phyloP scores from a whole-genome alignment of 305 asterid genomes.

The Solanum hybrid region DNA sequence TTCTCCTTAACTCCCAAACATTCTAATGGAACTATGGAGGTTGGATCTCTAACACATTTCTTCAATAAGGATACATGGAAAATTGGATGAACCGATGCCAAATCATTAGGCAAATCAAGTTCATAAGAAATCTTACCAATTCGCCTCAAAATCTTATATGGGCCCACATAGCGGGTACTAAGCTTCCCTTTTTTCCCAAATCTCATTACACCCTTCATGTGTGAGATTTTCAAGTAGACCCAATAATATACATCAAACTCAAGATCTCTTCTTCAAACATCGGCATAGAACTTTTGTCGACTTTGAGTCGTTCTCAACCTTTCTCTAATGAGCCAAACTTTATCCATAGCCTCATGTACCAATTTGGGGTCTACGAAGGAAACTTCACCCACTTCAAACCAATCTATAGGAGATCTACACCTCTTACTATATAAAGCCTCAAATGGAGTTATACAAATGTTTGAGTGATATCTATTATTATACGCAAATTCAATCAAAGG shows the following conservation, averaged over 20 bases:
- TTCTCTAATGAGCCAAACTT: neutral
- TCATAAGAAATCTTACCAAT: neutral
- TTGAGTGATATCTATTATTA: neutral
- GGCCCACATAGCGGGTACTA: neutral
- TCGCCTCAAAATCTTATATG: neutral
- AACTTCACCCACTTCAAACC: neutral
- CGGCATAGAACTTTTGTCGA: neutral
- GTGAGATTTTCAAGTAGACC: neutral
- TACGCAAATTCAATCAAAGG: neutral
- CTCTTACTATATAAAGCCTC: neutral
- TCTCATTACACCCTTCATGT: neutral
- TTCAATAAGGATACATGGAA: too few relatives aligned
- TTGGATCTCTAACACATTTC: too few relatives aligned
- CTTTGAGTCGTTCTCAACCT: neutral
- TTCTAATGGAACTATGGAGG: too few relatives aligned
- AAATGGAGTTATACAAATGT: neutral
- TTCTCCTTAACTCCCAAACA: neutral
- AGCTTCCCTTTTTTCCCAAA: neutral
- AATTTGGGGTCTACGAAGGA: neutral
- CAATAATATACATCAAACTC: neutral
- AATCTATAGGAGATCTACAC: neutral
- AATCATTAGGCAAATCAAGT: too few relatives aligned
- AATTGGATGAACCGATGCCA: too few relatives aligned
- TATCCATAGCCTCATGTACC: neutral
- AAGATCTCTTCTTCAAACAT: neutral